These are phyloP conservation scores for Hyaloscypha bicolor DNA, from an alignment of 495 filamentous ascomycete species.

Conservation along the genomic window DNA sequence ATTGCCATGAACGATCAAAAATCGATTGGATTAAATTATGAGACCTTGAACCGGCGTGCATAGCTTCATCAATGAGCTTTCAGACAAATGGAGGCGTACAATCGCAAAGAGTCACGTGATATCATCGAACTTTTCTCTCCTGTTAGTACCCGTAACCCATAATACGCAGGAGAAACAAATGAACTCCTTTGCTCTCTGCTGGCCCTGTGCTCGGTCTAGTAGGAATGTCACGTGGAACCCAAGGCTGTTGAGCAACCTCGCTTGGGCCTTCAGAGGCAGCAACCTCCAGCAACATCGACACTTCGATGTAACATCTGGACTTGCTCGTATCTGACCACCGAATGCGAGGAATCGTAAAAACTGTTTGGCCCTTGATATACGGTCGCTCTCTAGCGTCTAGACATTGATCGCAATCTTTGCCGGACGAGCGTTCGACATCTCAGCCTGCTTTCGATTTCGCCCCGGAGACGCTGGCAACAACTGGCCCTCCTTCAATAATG, in stretches of 20 bases:
- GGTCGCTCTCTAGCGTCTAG: background rate
- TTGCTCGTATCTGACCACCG: background rate
- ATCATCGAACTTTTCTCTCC: background rate
- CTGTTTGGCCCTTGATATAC: background rate
- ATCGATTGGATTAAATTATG: no score
- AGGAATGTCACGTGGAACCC: background rate
- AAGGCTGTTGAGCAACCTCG: background rate
- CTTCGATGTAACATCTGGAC: background rate
- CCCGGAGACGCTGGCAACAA: background rate
- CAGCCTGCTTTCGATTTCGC: background rate
- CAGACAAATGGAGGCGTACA: background rate
- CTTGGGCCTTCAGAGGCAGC: background rate
- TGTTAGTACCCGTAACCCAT: no score
- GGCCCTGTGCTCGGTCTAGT: background rate
- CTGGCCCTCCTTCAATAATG: background rate
- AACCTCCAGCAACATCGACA: background rate
- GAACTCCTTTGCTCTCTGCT: background rate
- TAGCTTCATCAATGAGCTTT: background rate
- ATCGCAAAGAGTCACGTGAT: background rate
- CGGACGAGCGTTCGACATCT: background rate
- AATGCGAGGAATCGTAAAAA: background rate
- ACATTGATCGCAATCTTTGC: background rate
- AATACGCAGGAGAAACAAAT: background rate
- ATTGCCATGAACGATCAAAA: no score
- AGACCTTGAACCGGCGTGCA: no score